Base-by-base conservation (phyloP, 2,329 filamentous ascomycete species). In the Didymosphaeria variabile region DNA sequence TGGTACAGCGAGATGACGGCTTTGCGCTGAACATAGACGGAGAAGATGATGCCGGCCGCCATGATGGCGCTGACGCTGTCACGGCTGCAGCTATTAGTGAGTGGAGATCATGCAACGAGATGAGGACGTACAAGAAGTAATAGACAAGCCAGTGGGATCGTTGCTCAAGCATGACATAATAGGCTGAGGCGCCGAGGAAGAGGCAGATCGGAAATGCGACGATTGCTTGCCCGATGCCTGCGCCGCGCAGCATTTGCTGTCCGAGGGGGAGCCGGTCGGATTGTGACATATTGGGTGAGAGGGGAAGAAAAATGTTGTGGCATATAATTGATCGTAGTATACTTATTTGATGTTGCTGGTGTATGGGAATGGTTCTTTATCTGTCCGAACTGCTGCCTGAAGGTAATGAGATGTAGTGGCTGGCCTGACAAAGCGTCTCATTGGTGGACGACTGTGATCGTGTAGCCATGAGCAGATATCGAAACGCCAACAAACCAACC, bases 21-120 rank as follows among this genome's bases (percentile, higher is more conserved):
- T 34, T 56, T 59, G 40, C 57, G 62, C 23, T 64, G 62, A 1
- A 64, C 57, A 26, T 59, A 42, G 19, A 59, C 59, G 19, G 57
- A 49, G 57, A 59, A 64, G 12, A 62, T 59, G 31, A 64, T 62
- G 26, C 46, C 56, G 1, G 57, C 55, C 15, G 62, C 59, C 52
- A 64, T 59, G 17, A 64, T 29, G 19, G 59, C 45, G 7, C 52
- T 59, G 5, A 55, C 47, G 15, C 44, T 50, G 40, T 59, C 45
- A 4, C 40, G 12, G 26, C 59, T 61, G 26, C 15, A 23, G 19
- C 9, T 19, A 12, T 32, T 12, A 55, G 40, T 13, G 31, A 7
- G 12, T 26, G 7, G 21, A 8, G 17, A 10, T 8, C 9, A 17
- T 1, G 34, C 3, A 4, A 23, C n/a, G 42, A 31, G 34, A n/a